phyloP scores from a whole-genome alignment of 2,329 filamentous ascomycete species.

The Pseudogymnoascus verrucosus region DNA sequence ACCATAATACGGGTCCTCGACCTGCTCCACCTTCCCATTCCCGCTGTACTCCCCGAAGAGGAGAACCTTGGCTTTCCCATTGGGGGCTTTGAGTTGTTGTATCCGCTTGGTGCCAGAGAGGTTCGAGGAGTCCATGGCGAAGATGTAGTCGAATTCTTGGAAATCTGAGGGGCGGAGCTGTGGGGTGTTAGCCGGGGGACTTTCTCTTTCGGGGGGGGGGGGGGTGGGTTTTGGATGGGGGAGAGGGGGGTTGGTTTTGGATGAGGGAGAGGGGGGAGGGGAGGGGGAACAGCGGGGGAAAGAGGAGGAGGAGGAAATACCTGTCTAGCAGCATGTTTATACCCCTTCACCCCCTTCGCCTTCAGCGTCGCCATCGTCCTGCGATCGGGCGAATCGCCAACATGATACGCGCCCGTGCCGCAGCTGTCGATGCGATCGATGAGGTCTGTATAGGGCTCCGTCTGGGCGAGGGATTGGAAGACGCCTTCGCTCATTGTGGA shows the following conservation, averaged over 20 bases:
- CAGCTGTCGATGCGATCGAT: slow-evolving; percentile 75
- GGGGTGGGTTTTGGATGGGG: background rate
- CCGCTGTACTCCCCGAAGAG: slow-evolving; percentile 80
- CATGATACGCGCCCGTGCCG: slow-evolving; percentile 82
- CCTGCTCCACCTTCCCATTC: slow-evolving; percentile 57
- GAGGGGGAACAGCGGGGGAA: too few relatives aligned
- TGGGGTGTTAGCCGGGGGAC: background rate
- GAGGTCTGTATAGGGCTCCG: slow-evolving; percentile 48
- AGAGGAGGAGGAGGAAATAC: slow-evolving; percentile 35
- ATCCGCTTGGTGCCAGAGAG: slow-evolving; percentile 59
- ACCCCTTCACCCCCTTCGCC: slow-evolving; percentile 66
- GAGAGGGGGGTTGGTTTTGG: too few relatives aligned
- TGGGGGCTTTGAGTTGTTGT: slow-evolving; percentile 33
- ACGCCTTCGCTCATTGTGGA: slow-evolving; percentile 96
- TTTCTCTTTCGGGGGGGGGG: background rate
- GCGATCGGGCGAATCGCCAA: slow-evolving; percentile 66
- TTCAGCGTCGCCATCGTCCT: slow-evolving; percentile 75
- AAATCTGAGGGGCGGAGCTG: slow-evolving; percentile 58
- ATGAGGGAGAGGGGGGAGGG: too few relatives aligned
- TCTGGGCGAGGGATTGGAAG: slow-evolving; percentile 63
- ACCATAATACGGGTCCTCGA: slow-evolving; percentile 92
- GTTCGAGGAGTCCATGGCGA: slow-evolving; percentile 89
- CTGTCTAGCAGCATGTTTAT: slow-evolving; percentile 69
- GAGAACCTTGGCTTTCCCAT: slow-evolving; percentile 58
- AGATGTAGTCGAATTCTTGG: slow-evolving; percentile 78